Percentiles rank a stretch among this genome's conserved stretches.
These are phyloP conservation scores for Scutellaria barbata DNA, from an alignment of 257 asterid species.

Conservation along the genomic window DNA sequence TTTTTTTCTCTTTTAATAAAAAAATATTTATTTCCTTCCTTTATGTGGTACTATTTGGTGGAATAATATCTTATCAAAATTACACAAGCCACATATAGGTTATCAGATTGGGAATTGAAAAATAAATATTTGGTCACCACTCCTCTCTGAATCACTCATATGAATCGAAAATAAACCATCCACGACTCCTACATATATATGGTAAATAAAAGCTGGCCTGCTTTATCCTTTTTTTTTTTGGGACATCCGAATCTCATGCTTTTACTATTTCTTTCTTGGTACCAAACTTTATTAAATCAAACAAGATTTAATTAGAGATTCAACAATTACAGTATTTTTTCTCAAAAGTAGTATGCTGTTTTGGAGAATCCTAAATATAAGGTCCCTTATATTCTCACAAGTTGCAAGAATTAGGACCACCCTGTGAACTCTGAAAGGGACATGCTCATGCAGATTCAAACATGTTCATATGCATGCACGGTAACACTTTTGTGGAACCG, in stretches of 20 bases:
- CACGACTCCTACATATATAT: constrained; percentile 13
- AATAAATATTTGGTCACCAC: background rate
- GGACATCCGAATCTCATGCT: constrained; percentile 25
- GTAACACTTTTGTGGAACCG: no score
- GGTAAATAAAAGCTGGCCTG: background rate
- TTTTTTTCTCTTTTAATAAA: no score
- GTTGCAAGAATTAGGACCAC: constrained; percentile 38
- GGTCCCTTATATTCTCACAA: constrained; percentile 44
- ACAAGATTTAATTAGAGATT: background rate
- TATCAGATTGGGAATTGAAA: constrained; percentile 22
- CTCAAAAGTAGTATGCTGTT: background rate
- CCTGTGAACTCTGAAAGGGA: constrained; percentile 17
- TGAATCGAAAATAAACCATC: constrained; percentile 21
- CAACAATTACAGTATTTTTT: background rate
- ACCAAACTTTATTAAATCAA: constrained; percentile 1
- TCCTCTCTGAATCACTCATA: constrained; percentile 15
- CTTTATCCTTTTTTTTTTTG: constrained; percentile 23
- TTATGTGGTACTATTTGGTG: background rate
- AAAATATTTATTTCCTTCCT: no score
- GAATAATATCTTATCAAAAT: constrained; percentile 33
- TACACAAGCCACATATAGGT: constrained; percentile 36
- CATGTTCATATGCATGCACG: background rate
- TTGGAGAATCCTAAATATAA: constrained; percentile 14
- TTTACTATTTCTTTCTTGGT: background rate
- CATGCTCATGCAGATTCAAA: background rate